Conservation (phyloP, 2,329 filamentous ascomycete species). For the Apiospora phragmitis region DNA sequence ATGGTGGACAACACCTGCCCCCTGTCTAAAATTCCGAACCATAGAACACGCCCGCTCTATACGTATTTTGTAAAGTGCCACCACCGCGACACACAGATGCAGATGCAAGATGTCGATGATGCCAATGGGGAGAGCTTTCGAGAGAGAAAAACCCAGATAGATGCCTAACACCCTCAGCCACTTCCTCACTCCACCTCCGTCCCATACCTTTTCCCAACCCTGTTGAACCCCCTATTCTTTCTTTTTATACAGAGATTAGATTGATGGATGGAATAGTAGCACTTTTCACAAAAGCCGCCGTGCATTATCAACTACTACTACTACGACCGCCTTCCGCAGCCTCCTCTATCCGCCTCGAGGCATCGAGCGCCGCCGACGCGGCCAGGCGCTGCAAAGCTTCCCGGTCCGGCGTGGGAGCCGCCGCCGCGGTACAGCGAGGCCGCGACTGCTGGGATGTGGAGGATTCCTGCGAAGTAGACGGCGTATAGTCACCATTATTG, state of each 20-base stretch:
- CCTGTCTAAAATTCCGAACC: not conserved
- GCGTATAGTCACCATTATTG: not conserved
- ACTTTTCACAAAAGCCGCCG: no score
- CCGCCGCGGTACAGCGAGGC: not conserved
- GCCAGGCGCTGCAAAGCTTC: not conserved
- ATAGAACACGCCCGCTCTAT: not conserved
- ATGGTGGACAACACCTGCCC: not conserved
- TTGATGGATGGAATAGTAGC: not conserved
- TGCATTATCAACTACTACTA: not conserved
- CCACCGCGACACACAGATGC: not conserved
- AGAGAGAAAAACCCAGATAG: no score
- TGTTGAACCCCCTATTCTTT: not conserved
- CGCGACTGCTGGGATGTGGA: not conserved
- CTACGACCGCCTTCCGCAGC: not conserved
- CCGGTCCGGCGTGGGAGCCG: not conserved
- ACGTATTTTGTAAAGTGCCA: no score
- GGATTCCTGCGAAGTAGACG: not conserved
- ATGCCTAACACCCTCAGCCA: not conserved
- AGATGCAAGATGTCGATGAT: no score
- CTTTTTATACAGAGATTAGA: not conserved
- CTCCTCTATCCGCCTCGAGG: slow-evolving; percentile 1
- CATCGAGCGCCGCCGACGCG: not conserved
- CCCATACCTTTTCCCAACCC: not conserved
- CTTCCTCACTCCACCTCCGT: no score
- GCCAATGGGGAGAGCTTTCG: no score